Evolutionary conservation across 2,329 filamentous ascomycete species (phyloP).

Genomic region (Microsporum canis): DNA sequence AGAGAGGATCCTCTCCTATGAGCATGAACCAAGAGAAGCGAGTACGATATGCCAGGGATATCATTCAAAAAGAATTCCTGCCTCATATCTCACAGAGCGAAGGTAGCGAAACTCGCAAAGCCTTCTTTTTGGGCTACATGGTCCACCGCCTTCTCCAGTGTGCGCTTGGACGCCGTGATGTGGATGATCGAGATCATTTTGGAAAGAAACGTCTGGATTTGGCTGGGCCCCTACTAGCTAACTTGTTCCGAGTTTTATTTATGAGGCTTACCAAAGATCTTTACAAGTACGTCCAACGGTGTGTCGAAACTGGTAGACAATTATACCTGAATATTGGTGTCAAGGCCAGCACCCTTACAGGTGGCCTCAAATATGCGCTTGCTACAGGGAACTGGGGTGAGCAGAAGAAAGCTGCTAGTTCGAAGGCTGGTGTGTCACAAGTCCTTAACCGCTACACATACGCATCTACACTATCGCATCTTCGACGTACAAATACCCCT

Average conservation of each 20-base stretch:
- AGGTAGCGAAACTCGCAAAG: constrained; percentile 89
- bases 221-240: constrained; percentile 87
- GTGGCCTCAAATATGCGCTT: constrained; percentile 90
- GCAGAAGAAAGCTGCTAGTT: constrained; percentile 93
- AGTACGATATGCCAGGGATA: constrained; percentile 82
- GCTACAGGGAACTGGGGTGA: constrained; percentile 99
- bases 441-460: constrained; percentile 98
- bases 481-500: constrained; percentile 92
- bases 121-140: constrained; percentile 98
- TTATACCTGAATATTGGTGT: constrained; percentile 87
- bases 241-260: constrained; percentile 86
- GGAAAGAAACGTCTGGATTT: constrained; percentile 97
- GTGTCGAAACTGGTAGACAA: constrained; percentile 76
- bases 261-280: constrained; percentile 84
- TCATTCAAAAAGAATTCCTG: constrained; percentile 91
- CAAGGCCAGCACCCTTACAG: constrained; percentile 82
- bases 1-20: constrained; percentile 63
- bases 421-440: constrained; percentile 94
- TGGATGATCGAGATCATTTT: constrained; percentile 96
- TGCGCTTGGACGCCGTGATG: constrained; percentile 80
- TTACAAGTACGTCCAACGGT: constrained; percentile 80
- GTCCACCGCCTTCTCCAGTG: constrained; percentile 91
- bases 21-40: constrained; percentile 74
- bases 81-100: constrained; percentile 94
- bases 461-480: constrained; percentile 88